Conservation (phyloP, 805 yeast species). For the Spathaspora passalidarum region DNA sequence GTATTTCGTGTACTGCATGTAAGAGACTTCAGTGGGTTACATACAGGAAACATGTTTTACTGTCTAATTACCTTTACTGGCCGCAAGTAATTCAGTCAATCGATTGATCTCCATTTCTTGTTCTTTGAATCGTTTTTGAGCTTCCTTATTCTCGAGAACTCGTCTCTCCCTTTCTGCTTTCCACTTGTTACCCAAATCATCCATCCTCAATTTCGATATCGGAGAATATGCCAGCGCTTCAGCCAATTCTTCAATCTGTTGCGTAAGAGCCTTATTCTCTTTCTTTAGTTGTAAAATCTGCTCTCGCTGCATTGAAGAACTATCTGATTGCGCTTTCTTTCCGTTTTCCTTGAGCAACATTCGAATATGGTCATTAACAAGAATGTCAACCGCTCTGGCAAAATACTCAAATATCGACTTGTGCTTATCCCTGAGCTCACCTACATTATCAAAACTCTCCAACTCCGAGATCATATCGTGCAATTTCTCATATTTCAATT, state of each 20-base stretch:
- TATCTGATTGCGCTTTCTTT: conserved; percentile 23
- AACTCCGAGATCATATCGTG: conserved; percentile 1
- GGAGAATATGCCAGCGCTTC: conserved; percentile 18
- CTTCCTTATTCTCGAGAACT: conserved; percentile 56
- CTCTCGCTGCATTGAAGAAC: conserved; percentile 4
- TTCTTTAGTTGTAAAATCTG: conserved; percentile 1
- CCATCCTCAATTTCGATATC: conserved; percentile 48
- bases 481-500: conserved; percentile 33
- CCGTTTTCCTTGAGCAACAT: conserved; percentile 31
- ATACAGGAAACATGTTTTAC: not conserved
- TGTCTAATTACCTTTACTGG: not conserved
- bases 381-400: conserved; percentile 57
- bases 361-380: conserved; percentile 54
- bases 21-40: not conserved
- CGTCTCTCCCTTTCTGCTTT: conserved; percentile 70
- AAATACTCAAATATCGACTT: conserved; percentile 53
- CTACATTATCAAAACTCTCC: conserved; percentile 14
- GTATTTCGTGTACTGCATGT: not conserved
- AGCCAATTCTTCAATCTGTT: conserved; percentile 3
- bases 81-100: conserved; percentile 19
- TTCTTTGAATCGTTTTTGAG: conserved; percentile 47
- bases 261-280: conserved; percentile 3
- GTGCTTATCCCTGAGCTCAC: conserved; percentile 28
- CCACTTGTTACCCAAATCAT: conserved; percentile 63
- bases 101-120: conserved; percentile 54